Percentiles rank a stretch among this genome's conserved stretches.
phyloP scores from a whole-genome alignment of 805 yeast genomes.

The Blastobotrys muscicola region DNA sequence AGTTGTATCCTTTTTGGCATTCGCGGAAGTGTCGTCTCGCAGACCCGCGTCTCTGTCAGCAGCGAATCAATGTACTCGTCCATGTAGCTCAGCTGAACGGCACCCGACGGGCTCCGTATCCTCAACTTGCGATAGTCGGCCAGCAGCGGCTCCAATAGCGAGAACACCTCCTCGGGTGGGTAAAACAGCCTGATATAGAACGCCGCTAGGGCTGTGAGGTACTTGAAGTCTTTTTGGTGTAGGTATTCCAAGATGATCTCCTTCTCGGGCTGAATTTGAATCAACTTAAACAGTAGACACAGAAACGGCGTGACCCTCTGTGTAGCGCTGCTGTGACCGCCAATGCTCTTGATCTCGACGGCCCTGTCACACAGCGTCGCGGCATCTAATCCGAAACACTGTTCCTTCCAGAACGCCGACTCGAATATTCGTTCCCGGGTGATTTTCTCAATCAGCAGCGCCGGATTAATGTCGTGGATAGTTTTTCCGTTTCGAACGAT shows the following conservation, averaged over 20 bases:
- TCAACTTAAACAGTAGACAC: constrained; percentile 65
- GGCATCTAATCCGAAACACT: constrained; percentile 43
- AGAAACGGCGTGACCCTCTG: constrained; percentile 62
- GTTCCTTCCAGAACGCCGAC: constrained; percentile 47
- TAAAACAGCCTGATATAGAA: constrained; percentile 44
- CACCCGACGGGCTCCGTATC: constrained; percentile 27
- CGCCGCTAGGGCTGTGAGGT: constrained; percentile 58
- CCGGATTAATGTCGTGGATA: constrained; percentile 39
- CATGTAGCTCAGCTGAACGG: constrained; percentile 41
- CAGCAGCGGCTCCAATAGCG: constrained; percentile 43
- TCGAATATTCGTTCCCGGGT: constrained; percentile 47
- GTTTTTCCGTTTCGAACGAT: constrained; percentile 20
- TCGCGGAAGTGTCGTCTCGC: constrained; percentile 68
- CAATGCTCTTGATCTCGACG: constrained; percentile 38
- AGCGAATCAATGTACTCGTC: constrained; percentile 70
- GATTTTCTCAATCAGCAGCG: constrained; percentile 48
- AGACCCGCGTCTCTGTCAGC: constrained; percentile 46
- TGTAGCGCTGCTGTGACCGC: constrained; percentile 42
- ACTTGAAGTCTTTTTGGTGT: constrained; percentile 64
- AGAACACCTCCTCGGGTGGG: constrained; percentile 38
- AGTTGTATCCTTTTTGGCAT: constrained; percentile 31
- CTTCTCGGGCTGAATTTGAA: constrained; percentile 62
- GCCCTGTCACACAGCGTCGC: constrained; percentile 43
- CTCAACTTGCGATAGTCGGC: constrained; percentile 65
- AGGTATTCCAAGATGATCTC: constrained; percentile 49